phyloP scores from a whole-genome alignment of 441 rosid species.

The Capsella rubella region DNA sequence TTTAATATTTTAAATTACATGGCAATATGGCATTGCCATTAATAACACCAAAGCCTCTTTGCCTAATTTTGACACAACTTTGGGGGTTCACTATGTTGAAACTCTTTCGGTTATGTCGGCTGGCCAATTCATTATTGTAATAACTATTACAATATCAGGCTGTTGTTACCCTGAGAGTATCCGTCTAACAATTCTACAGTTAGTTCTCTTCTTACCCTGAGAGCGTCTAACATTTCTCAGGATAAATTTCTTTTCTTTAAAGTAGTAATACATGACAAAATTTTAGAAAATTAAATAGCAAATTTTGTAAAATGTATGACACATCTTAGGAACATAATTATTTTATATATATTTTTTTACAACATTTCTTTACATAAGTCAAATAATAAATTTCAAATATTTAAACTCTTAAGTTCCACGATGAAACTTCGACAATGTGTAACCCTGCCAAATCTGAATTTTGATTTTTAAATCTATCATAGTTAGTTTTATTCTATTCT shows the following conservation, averaged over 20 bases:
- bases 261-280: background rate
- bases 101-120: conserved; percentile 20
- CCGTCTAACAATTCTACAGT: background rate
- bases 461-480: too few relatives aligned
- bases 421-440: too few relatives aligned
- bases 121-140: background rate
- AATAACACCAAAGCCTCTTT: background rate
- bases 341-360: too few relatives aligned
- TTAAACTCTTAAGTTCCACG: too few relatives aligned
- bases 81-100: background rate
- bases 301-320: background rate
- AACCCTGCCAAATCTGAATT: too few relatives aligned
- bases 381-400: too few relatives aligned
- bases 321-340: background rate
- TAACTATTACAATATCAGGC: background rate
- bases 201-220: background rate
- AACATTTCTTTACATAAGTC: too few relatives aligned
- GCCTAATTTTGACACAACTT: background rate
- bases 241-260: too few relatives aligned
- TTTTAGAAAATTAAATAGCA: background rate
- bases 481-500: too few relatives aligned
- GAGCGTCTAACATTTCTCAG: background rate
- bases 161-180: background rate
- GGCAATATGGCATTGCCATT: background rate
- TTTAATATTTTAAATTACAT: background rate